Conservation (phyloP, 805 yeast species). For the Suhomyces vadensis region DNA sequence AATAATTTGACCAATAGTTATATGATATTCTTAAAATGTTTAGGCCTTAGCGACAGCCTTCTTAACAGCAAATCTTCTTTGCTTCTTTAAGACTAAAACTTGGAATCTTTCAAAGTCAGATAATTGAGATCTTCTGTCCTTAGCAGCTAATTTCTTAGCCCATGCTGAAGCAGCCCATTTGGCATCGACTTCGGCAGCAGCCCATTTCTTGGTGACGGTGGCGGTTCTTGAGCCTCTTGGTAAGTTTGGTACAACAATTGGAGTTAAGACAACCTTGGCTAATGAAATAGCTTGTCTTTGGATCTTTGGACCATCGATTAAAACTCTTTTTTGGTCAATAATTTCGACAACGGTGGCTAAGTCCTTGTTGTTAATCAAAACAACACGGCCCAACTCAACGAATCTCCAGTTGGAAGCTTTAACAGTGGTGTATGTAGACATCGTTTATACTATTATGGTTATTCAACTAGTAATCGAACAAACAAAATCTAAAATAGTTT, state of each 20-base stretch:
- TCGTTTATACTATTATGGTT: constrained; percentile 14
- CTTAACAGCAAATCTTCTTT: constrained; percentile 91
- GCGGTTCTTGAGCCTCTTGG: constrained; percentile 95
- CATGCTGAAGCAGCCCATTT: constrained; percentile 93
- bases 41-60: constrained; percentile 97
- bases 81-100: constrained; percentile 96
- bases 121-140: constrained; percentile 89
- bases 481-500: constrained; percentile 4
- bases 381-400: constrained; percentile 99
- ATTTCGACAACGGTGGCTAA: constrained; percentile 98
- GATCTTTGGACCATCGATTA: constrained; percentile 95
- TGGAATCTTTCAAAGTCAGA: constrained; percentile 99
- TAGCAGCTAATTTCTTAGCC: constrained; percentile 98
- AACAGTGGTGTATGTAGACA: constrained; percentile 59
- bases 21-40: constrained; percentile 20
- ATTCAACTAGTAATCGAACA: constrained; percentile 7
- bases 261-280: constrained; percentile 89
- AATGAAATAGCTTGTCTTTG: constrained; percentile 90
- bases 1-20: constrained; percentile 13
- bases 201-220: constrained; percentile 89
- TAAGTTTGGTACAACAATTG: constrained; percentile 77
- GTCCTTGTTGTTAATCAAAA: constrained; percentile 80
- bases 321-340: constrained; percentile 98
- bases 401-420: constrained; percentile 98
- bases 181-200: constrained; percentile 80